Evolutionary conservation across 2,329 filamentous ascomycete genomes (phyloP), one percentile per base, ranked within the genome.

Genomic region (Alternaria atra): DNA sequence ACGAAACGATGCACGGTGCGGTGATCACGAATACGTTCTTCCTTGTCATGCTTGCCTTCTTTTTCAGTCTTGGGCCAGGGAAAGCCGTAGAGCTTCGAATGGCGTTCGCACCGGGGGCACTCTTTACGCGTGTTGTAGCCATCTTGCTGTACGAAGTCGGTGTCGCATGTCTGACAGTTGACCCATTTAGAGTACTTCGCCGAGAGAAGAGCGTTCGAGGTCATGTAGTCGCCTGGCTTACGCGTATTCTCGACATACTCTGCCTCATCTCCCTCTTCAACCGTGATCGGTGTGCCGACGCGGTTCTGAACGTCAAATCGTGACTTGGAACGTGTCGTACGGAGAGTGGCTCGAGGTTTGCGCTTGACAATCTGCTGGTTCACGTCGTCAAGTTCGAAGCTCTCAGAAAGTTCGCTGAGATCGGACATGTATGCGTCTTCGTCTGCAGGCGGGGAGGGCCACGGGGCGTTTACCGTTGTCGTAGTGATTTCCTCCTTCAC

Each of bases 51-150:
- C 15, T 88, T 87, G 0, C 92, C 92, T 27, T 90, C 88, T 63
- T 85, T 90, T 61, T 97, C 91, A 0, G 95, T 98, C 82, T 99
- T 97, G 6, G 95, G 95, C 95, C 95, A 99, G 58, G 91, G 85
- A 74, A 91, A 97, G 0, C 96, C 96, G 76, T 98, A 99, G 0
- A 99, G 82, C 81, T 97, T 98, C 15, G 92, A 96, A 75, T 99
- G 95, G 0, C 95, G 88, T 80, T 99, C 95, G 78, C 95, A 99
- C 6, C 95, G 88, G 4, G 93, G 94, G 76, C 95, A 99, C 15
- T 92, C 90, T 50, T 91, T 89, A 53, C 90, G 88, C 1, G 94
- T 97, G 66, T 70, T 90, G 77, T 97, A 97, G 0, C 92, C 93
- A 65, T 98, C 91, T 40, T 88, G 85, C 77, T 98, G 94, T 6